These are phyloP conservation scores for Annulohypoxylon bovei DNA, from an alignment of 495 filamentous ascomycete genomes.

Conservation along the genomic window DNA sequence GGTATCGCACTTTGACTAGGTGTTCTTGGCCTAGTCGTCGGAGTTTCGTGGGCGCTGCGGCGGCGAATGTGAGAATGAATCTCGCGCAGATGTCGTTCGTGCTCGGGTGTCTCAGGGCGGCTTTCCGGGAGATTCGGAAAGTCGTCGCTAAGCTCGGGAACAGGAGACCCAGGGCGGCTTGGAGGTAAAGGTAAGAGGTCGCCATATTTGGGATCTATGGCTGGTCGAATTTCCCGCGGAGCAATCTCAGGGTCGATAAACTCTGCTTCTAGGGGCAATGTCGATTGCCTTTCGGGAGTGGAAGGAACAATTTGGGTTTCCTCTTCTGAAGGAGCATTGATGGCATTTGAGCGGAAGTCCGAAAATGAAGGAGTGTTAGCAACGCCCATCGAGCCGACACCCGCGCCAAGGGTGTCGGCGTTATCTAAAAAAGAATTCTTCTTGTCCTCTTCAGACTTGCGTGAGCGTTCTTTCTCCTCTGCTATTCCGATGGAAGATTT, in stretches of 20 bases:
- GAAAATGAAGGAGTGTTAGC: conserved; percentile 55
- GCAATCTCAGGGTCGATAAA: conserved; percentile 62
- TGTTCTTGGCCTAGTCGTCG: conserved; percentile 45
- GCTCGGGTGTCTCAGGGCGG: conserved; percentile 57
- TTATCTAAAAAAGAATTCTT: conserved; percentile 70
- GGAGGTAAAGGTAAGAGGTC: conserved; percentile 66
- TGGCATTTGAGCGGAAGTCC: conserved; percentile 55
- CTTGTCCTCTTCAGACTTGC: conserved; percentile 46
- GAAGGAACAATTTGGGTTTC: conserved; percentile 24
- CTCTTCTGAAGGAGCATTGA: conserved; percentile 47
- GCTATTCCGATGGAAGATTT: conserved; percentile 47
- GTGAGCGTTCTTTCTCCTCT: conserved; percentile 40
- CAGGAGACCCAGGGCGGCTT: conserved; percentile 59
- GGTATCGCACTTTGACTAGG: conserved; percentile 65
- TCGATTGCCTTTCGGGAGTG: conserved; percentile 32
- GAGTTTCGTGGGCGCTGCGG: conserved; percentile 49
- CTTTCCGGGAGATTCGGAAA: conserved; percentile 63
- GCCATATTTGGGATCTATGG: conserved; percentile 66
- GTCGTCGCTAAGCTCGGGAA: conserved; percentile 42
- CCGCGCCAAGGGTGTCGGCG: conserved; percentile 69
- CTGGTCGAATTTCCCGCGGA: conserved; percentile 60
- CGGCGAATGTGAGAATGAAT: conserved; percentile 50
- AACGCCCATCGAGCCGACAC: conserved; percentile 64
- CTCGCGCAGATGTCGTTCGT: conserved; percentile 38
- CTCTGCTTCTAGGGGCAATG: conserved; percentile 47